Evolutionary conservation across 257 asterid species (phyloP).

Genomic region (Plantago elongata): DNA sequence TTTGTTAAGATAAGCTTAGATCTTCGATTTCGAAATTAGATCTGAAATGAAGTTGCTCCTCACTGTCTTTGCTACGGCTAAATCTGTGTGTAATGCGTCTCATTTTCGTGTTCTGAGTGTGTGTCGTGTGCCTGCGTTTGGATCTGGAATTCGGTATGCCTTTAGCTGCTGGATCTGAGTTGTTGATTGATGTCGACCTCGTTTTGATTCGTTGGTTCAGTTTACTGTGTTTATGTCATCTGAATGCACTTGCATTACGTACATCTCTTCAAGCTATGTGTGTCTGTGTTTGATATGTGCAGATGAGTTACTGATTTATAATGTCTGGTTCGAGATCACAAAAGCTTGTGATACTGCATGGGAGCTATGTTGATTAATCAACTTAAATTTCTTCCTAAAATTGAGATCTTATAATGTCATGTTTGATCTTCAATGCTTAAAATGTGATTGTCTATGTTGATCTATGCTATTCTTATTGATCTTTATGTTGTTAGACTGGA

Average conservation of each 20-base stretch:
- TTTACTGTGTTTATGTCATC: neutral
- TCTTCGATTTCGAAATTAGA: slow-evolving; percentile 14
- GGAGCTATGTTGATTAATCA: neutral
- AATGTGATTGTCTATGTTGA: neutral
- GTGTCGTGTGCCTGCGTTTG: neutral
- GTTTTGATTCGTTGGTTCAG: neutral
- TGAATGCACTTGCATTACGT: neutral
- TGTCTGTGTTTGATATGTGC: neutral
- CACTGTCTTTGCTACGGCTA: slow-evolving; percentile 3
- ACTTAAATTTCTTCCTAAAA: neutral
- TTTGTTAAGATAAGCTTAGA: slow-evolving; percentile 12
- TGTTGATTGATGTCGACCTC: neutral
- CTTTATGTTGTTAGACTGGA: too few species aligned
- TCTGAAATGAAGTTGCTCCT: slow-evolving; percentile 19
- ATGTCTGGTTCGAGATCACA: neutral
- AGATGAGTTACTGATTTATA: neutral
- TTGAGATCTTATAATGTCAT: slow-evolving; percentile 3
- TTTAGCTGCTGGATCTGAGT: slow-evolving; percentile 15
- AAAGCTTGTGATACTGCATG: neutral
- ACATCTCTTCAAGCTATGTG: neutral
- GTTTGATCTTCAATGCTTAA: neutral
- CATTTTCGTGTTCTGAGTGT: slow-evolving; percentile 3
- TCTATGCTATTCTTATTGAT: neutral
- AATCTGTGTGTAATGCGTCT: slow-evolving; percentile 13
- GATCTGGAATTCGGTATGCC: slow-evolving; percentile 14